A percentile compares a stretch with the other conserved stretches of the same genome.
Conservation (phyloP, 768 basidiomycete species). For the Sarcodon sp. region DNA sequence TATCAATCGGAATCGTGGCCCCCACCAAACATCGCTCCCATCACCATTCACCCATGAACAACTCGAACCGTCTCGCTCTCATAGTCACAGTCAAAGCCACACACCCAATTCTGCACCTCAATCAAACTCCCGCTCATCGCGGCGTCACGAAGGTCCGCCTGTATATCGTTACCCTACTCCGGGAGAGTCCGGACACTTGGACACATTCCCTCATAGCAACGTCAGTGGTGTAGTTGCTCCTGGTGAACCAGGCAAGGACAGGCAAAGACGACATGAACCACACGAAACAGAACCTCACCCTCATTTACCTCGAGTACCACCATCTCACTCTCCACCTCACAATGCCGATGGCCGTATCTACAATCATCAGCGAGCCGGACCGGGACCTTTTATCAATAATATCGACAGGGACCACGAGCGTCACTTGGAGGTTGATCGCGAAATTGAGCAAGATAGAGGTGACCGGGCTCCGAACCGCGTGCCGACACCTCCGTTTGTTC, state of each 20-base stretch:
- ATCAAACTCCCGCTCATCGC: background rate
- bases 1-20: constrained; percentile 5
- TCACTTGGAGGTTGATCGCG: constrained; percentile 9
- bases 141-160: background rate
- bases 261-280: background rate
- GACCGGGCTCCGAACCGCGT: constrained; percentile 11
- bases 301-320: background rate
- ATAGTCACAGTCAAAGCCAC: background rate
- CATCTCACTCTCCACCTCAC: background rate
- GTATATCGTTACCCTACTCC: background rate
- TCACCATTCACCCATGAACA: constrained; percentile 3
- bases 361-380: constrained; percentile 56
- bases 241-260: background rate
- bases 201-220: background rate
- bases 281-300: background rate
- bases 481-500: constrained; percentile 3
- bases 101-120: background rate
- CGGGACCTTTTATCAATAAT: constrained; percentile 39
- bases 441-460: constrained; percentile 13
- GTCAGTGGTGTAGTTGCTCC: background rate
- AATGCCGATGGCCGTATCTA: constrained; percentile 31
- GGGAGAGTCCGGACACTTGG: background rate
- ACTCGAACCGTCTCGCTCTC: background rate
- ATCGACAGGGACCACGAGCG: constrained; percentile 39
- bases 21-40: constrained; percentile 7